Base-by-base conservation (phyloP, 805 yeast genomes). In the Sporopachydermia lactativora region DNA sequence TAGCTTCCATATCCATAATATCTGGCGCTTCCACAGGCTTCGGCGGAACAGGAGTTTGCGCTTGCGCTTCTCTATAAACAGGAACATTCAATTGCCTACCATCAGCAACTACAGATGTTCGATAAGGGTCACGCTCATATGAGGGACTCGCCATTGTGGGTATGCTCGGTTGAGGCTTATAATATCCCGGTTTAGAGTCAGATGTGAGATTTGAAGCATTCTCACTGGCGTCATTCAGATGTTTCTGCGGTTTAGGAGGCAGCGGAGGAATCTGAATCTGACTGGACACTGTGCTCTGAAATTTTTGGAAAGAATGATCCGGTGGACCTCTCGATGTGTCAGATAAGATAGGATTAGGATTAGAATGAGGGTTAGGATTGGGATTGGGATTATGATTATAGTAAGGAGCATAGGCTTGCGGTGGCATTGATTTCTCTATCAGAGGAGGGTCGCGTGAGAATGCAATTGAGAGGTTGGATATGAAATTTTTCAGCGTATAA, bases 201-300 rank as follows among this genome's bases (percentile, higher is more conserved):
- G 31, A 8, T 24, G 31, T 8, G 8, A 24, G 8, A 24, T 8
- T 8, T 50, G 51, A 38, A 41, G 17, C 18, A 5, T 43, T 2
- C 45, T 16, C 47, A 52, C 39, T 15, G 41, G 0, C 43, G 34
- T 4, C 49, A 45, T 11, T 48, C n/a, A n/a, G n/a, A n/a, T n/a
- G 39, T 17, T 58, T 57, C 34, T 57, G 59, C 3, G 70, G 70
- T 34, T 63, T 47, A 5, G 65, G 66, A 6, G 66, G 70, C 19
- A 56, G 51, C 4, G 61, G 61, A 1, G 66, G 68, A 19, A 58
- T 57, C 2, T 34, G 37, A 13, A 42, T 19, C 6, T 45, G 45
- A 3, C 37, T 24, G 15, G 31, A 40, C 3, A 35, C 5, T 18
- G 28, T 14, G 16, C 19, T 40, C 18, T 28, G 18, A 16, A 18